Evolutionary conservation across 2,329 filamentous ascomycete genomes (phyloP).

Genomic region (Calonectria crousiana): DNA sequence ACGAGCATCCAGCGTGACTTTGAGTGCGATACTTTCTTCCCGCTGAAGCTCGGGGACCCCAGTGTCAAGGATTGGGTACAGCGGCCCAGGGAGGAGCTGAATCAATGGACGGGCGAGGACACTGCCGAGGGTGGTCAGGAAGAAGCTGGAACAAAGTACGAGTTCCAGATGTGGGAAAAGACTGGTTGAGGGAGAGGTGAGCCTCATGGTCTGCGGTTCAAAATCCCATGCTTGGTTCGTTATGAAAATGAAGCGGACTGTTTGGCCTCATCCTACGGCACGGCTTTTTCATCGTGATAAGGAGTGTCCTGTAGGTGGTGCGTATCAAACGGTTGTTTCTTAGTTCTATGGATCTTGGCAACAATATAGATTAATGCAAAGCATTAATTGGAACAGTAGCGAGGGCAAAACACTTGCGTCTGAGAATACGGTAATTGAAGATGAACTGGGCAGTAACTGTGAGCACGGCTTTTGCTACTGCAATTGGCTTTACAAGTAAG

Average conservation of each 20-base stretch:
- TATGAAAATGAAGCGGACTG: neutral
- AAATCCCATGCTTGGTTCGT: neutral
- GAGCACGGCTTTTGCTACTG: neutral
- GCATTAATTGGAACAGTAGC: neutral
- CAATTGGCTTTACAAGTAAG: neutral
- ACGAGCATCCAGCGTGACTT: slow-evolving; percentile 78
- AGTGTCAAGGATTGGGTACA: slow-evolving; percentile 65
- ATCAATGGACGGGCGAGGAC: slow-evolving; percentile 75
- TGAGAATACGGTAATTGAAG: neutral
- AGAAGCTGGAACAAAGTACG: slow-evolving; percentile 75
- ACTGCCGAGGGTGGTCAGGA: slow-evolving; percentile 67
- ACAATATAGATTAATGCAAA: neutral
- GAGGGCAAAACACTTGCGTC: neutral
- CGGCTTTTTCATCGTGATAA: neutral
- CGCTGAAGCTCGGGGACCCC: slow-evolving; percentile 64
- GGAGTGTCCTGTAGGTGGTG: neutral
- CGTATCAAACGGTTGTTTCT: neutral
- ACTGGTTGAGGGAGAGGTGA: slow-evolving; percentile 29
- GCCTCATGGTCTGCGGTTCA: slow-evolving; percentile 25
- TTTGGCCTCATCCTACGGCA: no score
- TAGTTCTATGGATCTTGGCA: neutral
- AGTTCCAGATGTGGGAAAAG: slow-evolving; percentile 82
- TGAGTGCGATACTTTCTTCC: slow-evolving; percentile 83
- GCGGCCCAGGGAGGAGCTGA: slow-evolving; percentile 64
- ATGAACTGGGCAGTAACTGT: neutral